Conservation (phyloP, 2,329 filamentous ascomycete species). For the Pleomassaria siparia region DNA sequence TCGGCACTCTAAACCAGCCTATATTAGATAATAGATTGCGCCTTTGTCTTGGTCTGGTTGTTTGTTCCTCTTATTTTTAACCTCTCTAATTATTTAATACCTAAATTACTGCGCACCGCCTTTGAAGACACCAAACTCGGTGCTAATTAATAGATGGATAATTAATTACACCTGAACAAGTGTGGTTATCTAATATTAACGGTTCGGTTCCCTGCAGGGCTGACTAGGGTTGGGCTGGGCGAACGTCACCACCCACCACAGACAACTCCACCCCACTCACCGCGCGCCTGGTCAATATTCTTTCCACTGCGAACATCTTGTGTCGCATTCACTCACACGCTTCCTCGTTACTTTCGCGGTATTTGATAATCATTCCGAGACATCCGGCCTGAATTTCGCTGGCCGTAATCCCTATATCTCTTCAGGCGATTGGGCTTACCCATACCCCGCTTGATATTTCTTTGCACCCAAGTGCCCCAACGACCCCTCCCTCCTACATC, state of each 20-base stretch:
- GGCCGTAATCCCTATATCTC: background rate
- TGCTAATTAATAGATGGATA: too few relatives aligned
- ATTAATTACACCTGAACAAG: background rate
- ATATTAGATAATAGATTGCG: too few relatives aligned
- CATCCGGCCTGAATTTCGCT: background rate
- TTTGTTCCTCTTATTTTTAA: too few relatives aligned
- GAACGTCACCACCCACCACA: background rate
- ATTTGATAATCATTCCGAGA: background rate
- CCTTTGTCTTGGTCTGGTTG: too few relatives aligned
- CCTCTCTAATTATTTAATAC: too few relatives aligned
- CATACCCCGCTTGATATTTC: constrained; percentile 7
- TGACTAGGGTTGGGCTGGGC: background rate
- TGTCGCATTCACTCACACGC: background rate
- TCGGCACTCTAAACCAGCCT: background rate
- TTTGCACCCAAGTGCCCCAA: background rate
- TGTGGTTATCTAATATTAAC: background rate
- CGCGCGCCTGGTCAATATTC: background rate
- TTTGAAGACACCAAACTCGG: too few relatives aligned
- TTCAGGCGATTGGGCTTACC: background rate
- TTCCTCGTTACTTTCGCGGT: background rate
- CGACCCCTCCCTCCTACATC: background rate
- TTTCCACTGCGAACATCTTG: background rate
- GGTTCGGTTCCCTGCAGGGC: background rate
- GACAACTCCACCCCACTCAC: background rate
- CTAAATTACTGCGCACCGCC: too few relatives aligned